A percentile compares a stretch with the other conserved stretches of the same genome.
Evolutionary conservation across 2,329 filamentous ascomycete genomes (phyloP).

Genomic region (Aspergillus brunneoviolaceus): DNA sequence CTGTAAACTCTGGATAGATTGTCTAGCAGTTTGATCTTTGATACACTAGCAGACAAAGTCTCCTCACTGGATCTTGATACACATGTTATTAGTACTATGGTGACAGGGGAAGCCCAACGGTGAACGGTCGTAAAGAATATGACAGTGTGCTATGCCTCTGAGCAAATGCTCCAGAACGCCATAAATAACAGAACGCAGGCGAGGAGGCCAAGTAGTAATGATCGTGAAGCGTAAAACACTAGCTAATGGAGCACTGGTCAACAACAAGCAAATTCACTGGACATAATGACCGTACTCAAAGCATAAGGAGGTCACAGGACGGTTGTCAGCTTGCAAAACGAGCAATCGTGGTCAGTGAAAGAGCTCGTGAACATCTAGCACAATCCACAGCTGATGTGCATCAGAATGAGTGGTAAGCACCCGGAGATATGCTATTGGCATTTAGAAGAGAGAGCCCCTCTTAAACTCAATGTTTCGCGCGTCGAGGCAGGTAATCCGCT

Average conservation of each 20-base stretch:
- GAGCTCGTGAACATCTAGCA: conserved; percentile 6
- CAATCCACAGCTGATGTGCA: not conserved
- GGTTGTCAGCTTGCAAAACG: not conserved
- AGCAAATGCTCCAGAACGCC: conserved; percentile 17
- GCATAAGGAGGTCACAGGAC: conserved; percentile 2
- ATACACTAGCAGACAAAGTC: not conserved
- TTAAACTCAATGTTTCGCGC: conserved; percentile 51
- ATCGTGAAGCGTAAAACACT: conserved; percentile 5
- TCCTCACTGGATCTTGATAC: conserved; percentile 4
- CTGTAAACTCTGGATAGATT: not conserved
- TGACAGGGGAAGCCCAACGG: not conserved
- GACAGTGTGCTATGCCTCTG: conserved; percentile 1
- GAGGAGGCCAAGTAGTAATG: conserved; percentile 3
- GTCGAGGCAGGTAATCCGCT: conserved; percentile 82
- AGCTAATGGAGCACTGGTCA: not conserved
- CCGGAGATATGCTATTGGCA: not conserved
- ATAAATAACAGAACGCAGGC: conserved; percentile 9
- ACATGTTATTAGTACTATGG: conserved; percentile 9
- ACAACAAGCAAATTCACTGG: not conserved
- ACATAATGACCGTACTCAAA: conserved; percentile 4
- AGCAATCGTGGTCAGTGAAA: not conserved
- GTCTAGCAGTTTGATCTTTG: not conserved
- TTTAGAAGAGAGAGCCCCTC: conserved; percentile 7
- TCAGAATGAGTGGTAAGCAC: not conserved
- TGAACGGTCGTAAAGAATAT: not conserved